Conservation (phyloP, 2,329 filamentous ascomycete species). For the Paecilomyces sp. region DNA sequence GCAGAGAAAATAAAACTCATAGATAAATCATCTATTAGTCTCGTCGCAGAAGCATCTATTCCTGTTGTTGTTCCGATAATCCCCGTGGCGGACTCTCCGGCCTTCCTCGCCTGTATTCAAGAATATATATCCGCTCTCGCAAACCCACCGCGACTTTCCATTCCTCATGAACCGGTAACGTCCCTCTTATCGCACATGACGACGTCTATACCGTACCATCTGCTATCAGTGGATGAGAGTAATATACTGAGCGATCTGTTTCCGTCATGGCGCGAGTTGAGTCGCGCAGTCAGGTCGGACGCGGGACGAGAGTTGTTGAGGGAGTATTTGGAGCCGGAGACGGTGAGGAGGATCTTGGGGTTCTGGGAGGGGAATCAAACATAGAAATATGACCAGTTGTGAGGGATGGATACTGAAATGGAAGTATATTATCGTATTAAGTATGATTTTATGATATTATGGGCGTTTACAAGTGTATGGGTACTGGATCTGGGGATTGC, state of each 20-base stretch:
- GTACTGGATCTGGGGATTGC: not conserved
- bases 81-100: conserved; percentile 19
- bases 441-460: not conserved
- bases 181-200: conserved; percentile 15
- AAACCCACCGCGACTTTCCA: conserved; percentile 10
- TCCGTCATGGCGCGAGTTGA: conserved; percentile 14
- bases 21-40: conserved; percentile 9
- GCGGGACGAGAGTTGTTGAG: conserved; percentile 17
- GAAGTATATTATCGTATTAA: not conserved
- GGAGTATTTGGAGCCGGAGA: conserved; percentile 24
- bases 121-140: conserved; percentile 30
- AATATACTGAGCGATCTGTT: conserved; percentile 26
- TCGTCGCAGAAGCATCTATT: not conserved
- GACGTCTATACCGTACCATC: conserved; percentile 8
- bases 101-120: conserved; percentile 13
- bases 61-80: conserved; percentile 19
- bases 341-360: conserved; percentile 21
- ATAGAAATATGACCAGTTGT: too few species aligned
- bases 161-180: conserved; percentile 8
- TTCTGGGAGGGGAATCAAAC: conserved; percentile 25
- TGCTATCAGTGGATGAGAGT: conserved; percentile 18
- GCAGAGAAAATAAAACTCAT: not conserved
- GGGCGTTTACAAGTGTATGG: too few species aligned
- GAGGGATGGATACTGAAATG: not conserved
- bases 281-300: conserved; percentile 9